Evolutionary conservation across 1,284 basidiomycete genomes (phyloP).

Genomic region (Fomitopsis pinicola): DNA sequence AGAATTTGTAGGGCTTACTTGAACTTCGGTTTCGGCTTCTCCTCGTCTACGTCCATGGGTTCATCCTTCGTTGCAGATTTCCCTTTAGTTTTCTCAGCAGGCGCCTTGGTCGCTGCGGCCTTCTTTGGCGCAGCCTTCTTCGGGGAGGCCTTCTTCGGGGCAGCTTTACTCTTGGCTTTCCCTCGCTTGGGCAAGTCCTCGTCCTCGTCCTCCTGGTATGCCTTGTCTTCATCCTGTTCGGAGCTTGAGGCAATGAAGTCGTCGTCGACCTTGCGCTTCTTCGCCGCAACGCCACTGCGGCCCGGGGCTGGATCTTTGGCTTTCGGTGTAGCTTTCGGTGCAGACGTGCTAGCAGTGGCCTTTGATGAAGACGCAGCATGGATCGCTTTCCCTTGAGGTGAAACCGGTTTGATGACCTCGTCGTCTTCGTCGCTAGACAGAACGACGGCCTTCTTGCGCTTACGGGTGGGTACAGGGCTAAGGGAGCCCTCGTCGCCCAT

Average conservation of each 20-base stretch:
- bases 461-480: slow-evolving; percentile 12
- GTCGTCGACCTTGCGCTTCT: slow-evolving; percentile 21
- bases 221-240: slow-evolving; percentile 17
- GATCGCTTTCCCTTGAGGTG: slow-evolving; percentile 40
- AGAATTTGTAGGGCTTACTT: slow-evolving; percentile 19
- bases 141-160: slow-evolving; percentile 15
- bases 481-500: slow-evolving; percentile 19
- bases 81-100: slow-evolving; percentile 9
- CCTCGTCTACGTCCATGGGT: slow-evolving; percentile 16
- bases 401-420: slow-evolving; percentile 16
- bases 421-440: slow-evolving; percentile 31
- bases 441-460: slow-evolving; percentile 29
- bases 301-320: slow-evolving; percentile 8
- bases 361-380: slow-evolving; percentile 26
- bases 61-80: slow-evolving; percentile 14
- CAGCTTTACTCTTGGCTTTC: slow-evolving; percentile 20
- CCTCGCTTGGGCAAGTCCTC: slow-evolving; percentile 21
- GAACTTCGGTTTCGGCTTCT: slow-evolving; percentile 28
- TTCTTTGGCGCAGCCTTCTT: slow-evolving; percentile 20
- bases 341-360: slow-evolving; percentile 6
- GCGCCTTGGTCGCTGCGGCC: slow-evolving; percentile 11
- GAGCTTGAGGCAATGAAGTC: slow-evolving; percentile 21
- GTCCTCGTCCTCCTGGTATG: slow-evolving; percentile 28
- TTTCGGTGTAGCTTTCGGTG: slow-evolving; percentile 15
- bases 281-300: slow-evolving; percentile 9